Conservation (phyloP, 2,329 filamentous ascomycete genomes). For the Nannizziopsis barbatae region DNA sequence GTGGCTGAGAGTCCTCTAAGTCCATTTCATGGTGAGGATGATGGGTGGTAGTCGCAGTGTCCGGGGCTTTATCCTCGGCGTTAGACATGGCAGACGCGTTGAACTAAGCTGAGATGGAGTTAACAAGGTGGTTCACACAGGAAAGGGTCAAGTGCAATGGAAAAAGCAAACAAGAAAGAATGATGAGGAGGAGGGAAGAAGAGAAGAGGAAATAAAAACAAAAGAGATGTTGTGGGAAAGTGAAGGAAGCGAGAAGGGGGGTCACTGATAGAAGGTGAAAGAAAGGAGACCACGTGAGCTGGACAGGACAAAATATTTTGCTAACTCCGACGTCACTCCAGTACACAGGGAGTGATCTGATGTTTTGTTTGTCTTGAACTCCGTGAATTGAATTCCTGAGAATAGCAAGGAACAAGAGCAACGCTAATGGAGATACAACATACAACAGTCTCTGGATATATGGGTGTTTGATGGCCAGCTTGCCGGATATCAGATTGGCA, state of each 20-base stretch:
- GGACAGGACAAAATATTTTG: not conserved
- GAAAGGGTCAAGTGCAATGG: not conserved
- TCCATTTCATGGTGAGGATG: not conserved
- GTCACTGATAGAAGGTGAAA: slow-evolving; percentile 3
- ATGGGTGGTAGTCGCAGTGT: not conserved
- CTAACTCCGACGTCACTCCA: no score
- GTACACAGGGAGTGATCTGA: no score
- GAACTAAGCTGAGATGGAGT: not conserved
- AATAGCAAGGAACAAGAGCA: no score
- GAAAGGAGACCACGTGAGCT: not conserved
- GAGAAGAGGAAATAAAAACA: not conserved
- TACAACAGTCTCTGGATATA: no score
- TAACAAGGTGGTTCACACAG: not conserved
- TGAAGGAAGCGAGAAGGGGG: not conserved
- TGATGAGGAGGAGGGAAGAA: slow-evolving; percentile 5
- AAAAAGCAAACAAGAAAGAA: slow-evolving; percentile 6
- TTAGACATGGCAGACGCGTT: slow-evolving; percentile 7
- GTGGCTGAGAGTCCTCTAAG: not conserved
- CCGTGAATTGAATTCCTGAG: no score
- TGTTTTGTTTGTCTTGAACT: no score
- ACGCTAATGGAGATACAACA: no score
- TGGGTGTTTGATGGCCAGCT: no score
- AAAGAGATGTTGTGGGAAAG: slow-evolving; percentile 1
- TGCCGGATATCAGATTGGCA: no score
- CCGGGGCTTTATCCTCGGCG: slow-evolving; percentile 7